Evolutionary conservation across 768 basidiomycete species (phyloP).

Genomic region (Suillus spraguei): DNA sequence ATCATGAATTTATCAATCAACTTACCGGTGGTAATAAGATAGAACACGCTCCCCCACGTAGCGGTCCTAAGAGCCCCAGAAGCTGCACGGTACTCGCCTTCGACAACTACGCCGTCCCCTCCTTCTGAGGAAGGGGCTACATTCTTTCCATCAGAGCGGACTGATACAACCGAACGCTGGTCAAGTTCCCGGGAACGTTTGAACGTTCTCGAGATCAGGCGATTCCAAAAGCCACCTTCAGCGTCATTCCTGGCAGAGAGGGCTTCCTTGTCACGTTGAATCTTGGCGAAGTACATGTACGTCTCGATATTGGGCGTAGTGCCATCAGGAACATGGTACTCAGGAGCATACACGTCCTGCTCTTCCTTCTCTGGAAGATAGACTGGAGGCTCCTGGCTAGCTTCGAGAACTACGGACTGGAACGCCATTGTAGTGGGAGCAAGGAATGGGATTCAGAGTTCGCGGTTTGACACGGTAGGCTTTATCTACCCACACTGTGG

Average conservation of each 20-base stretch:
- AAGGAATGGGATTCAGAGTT: background rate
- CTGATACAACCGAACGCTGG: background rate
- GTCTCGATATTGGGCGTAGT: conserved; percentile 33
- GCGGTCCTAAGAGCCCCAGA: conserved; percentile 51
- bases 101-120: conserved; percentile 27
- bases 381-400: conserved; percentile 20
- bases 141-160: background rate
- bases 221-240: background rate
- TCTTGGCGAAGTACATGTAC: conserved; percentile 32
- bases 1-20: too few species aligned
- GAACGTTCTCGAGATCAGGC: conserved; percentile 7
- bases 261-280: conserved; percentile 31
- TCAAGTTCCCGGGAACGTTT: conserved; percentile 1
- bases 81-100: conserved; percentile 39
- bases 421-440: conserved; percentile 24
- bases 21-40: conserved; percentile 57
- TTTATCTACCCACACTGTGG: conserved; percentile 3
- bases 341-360: conserved; percentile 14
- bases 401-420: conserved; percentile 21
- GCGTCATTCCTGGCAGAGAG: conserved; percentile 8
- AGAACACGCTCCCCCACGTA: conserved; percentile 53
- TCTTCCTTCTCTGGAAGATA: conserved; percentile 13
- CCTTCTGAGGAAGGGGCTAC: conserved; percentile 8
- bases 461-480: background rate
- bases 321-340: conserved; percentile 25